Evolutionary conservation across 2,329 filamentous ascomycete genomes (phyloP).

Genomic region (Knufia fluminis): DNA sequence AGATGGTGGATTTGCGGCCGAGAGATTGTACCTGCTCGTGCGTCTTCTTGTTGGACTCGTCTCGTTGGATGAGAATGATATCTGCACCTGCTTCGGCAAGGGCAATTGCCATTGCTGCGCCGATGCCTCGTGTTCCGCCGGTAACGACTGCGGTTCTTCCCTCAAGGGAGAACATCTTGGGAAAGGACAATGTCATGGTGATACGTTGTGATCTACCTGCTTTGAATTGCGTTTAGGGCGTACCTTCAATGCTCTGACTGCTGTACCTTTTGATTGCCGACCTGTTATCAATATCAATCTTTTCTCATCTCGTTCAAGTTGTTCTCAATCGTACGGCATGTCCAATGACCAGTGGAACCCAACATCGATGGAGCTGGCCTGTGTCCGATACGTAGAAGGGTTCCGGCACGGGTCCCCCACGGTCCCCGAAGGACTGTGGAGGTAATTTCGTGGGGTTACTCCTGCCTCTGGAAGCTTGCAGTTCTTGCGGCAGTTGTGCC

Average conservation of each 20-base stretch:
- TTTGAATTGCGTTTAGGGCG: neutral
- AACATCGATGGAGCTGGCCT: no score
- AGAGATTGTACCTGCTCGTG: conserved; percentile 31
- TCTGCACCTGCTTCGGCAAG: conserved; percentile 41
- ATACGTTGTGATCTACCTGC: neutral
- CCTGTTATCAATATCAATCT: no score
- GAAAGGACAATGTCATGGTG: conserved; percentile 5
- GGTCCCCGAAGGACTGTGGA: no score
- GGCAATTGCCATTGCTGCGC: conserved; percentile 38
- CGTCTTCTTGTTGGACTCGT: conserved; percentile 40
- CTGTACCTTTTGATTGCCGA: no score
- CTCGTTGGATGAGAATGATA: conserved; percentile 34
- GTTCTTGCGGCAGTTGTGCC: no score
- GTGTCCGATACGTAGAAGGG: no score
- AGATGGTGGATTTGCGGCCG: conserved; percentile 34
- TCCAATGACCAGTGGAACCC: no score
- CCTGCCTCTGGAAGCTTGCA: no score
- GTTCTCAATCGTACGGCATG: no score
- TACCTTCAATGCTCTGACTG: no score
- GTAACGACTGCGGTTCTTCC: conserved; percentile 39
- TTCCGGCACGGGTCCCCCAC: no score
- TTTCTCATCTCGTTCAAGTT: no score
- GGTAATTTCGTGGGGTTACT: neutral
- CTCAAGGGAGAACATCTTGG: conserved; percentile 22
- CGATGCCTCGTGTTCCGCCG: conserved; percentile 39